A percentile compares a stretch with the other conserved stretches of the same genome.
These are phyloP conservation scores for Xylaria sp. DNA, from an alignment of 2,329 filamentous ascomycete genomes.

Conservation along the genomic window DNA sequence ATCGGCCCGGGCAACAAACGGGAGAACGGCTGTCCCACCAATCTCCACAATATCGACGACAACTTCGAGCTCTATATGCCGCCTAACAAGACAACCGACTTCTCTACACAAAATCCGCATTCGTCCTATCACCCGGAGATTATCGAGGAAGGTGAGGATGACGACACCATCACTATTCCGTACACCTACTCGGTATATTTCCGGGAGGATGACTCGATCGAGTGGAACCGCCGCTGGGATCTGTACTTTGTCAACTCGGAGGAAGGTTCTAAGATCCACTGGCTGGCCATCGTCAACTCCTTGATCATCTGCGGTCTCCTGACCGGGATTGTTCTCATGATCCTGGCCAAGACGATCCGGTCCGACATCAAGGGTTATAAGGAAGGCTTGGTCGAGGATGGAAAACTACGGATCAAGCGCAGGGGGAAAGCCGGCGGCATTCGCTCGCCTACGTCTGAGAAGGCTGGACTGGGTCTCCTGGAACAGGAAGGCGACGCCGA, in stretches of 20 bases:
- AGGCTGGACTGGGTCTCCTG: conserved; percentile 58
- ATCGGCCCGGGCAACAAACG: conserved; percentile 64
- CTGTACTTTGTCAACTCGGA: conserved; percentile 88
- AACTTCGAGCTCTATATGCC: conserved; percentile 71
- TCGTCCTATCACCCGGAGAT: conserved; percentile 62
- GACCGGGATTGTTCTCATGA: conserved; percentile 78
- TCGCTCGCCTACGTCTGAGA: conserved; percentile 53
- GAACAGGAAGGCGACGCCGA: conserved; percentile 60
- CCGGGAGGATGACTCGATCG: conserved; percentile 76
- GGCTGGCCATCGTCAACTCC: conserved; percentile 87
- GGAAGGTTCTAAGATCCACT: conserved; percentile 80
- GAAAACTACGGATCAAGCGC: conserved; percentile 59
- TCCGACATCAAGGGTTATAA: conserved; percentile 77
- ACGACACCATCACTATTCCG: conserved; percentile 70
- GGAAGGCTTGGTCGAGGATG: conserved; percentile 67
- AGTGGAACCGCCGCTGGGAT: conserved; percentile 87
- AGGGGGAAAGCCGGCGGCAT: conserved; percentile 46
- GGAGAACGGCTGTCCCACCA: conserved; percentile 68
- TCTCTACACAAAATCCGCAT: conserved; percentile 52
- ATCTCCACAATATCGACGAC: conserved; percentile 64
- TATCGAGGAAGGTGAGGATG: conserved; percentile 61
- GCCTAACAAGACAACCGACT: conserved; percentile 60
- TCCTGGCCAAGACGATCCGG: conserved; percentile 76
- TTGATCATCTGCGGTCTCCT: conserved; percentile 80
- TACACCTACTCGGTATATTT: conserved; percentile 93